Conservation (phyloP, 179 eudicot species). For the Silene coronaria region DNA sequence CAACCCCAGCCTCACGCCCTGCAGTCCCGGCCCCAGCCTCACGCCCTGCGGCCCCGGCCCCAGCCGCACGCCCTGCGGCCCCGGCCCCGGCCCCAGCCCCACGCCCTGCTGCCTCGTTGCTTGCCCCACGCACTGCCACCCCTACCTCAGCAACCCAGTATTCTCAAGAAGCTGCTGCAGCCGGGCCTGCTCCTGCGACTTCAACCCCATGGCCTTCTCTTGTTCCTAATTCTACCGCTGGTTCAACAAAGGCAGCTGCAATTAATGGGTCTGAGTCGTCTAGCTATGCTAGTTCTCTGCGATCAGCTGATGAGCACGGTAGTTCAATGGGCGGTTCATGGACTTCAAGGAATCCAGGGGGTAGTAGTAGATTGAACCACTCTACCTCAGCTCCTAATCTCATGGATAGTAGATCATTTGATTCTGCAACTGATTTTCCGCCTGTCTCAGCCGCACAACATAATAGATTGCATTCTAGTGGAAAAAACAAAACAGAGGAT, state of each 20-base stretch:
- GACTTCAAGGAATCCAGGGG: conserved; percentile 35
- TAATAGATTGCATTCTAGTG: conserved; percentile 32
- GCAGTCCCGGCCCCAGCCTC: conserved; percentile 4
- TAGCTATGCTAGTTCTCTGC: conserved; percentile 44
- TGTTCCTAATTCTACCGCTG: conserved; percentile 39
- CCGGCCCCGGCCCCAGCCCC: conserved; percentile 8
- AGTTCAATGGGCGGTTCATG: conserved; percentile 32
- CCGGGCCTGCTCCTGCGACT: conserved; percentile 19
- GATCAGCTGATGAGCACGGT: conserved; percentile 29
- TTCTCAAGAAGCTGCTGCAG: conserved; percentile 8
- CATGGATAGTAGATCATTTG: conserved; percentile 37
- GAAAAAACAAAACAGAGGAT: conserved; percentile 46
- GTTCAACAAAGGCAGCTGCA: conserved; percentile 31
- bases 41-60: conserved; percentile 20
- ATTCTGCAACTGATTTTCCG: conserved; percentile 57
- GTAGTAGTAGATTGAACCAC: conserved; percentile 44
- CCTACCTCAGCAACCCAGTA: not conserved
- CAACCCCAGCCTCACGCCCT: conserved; percentile 23
- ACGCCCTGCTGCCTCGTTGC: conserved; percentile 35
- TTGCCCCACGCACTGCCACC: conserved; percentile 13
- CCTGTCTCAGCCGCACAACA: conserved; percentile 58
- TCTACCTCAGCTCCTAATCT: conserved; percentile 73
- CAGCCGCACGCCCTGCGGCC: not conserved
- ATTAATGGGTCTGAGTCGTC: conserved; percentile 35
- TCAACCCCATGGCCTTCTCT: conserved; percentile 30